phyloP scores from a whole-genome alignment of 1,139 yeast species.

The Chernovozyma aurita region DNA sequence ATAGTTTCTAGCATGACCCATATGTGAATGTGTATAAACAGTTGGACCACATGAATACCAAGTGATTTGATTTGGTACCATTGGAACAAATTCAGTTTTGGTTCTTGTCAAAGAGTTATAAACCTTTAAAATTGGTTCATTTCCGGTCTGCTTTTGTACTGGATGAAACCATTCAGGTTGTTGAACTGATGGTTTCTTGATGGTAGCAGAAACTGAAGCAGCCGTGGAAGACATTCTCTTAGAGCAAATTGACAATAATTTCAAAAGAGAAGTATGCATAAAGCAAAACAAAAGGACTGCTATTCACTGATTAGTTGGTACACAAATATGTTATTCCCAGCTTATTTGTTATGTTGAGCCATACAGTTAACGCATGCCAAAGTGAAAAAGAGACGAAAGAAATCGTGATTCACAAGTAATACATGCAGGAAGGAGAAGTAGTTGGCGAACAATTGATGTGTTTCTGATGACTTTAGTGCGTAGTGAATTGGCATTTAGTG shows the following conservation, averaged over 20 bases:
- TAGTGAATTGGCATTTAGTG: no score
- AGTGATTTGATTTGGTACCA: slow-evolving; percentile 56
- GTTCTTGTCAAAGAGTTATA: slow-evolving; percentile 83
- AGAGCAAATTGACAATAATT: not conserved
- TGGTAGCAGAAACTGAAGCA: not conserved
- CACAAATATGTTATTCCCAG: no score
- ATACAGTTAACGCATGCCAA: no score
- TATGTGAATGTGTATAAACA: slow-evolving; percentile 93
- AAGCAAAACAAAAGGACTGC: not conserved
- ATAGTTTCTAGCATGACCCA: slow-evolving; percentile 99
- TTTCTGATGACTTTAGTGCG: no score
- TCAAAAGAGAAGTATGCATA: not conserved
- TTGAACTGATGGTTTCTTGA: slow-evolving; percentile 24
- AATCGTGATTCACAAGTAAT: no score
- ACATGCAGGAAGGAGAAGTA: no score
- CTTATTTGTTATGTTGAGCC: no score
- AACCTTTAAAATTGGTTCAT: slow-evolving; percentile 24
- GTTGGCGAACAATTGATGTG: no score
- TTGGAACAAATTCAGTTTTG: slow-evolving; percentile 73
- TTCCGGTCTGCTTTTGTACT: slow-evolving; percentile 1
- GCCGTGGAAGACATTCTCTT: slow-evolving; percentile 20
- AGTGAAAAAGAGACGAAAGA: no score
- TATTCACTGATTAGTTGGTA: not conserved
- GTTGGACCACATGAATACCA: slow-evolving; percentile 99
- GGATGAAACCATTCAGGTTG: slow-evolving; percentile 42